Conservation (phyloP, 352 stramenopile species). For the Globisporangium ultimum region DNA sequence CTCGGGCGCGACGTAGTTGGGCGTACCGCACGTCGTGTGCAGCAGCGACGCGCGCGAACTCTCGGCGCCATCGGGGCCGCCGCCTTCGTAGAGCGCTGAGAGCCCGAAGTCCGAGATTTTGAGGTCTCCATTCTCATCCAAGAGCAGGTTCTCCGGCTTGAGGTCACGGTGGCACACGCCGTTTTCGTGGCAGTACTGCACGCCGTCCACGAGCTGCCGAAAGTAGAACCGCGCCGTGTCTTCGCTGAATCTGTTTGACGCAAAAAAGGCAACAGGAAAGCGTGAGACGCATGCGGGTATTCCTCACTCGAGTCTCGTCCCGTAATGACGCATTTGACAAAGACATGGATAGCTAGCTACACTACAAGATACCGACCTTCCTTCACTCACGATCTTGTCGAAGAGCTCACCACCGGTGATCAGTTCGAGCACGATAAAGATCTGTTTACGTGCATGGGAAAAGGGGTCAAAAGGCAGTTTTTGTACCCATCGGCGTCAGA, state of each 20-base stretch:
- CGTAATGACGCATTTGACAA: too few relatives aligned
- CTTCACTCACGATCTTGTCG: constrained; percentile 96
- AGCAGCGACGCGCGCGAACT: constrained; percentile 88
- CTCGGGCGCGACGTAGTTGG: constrained; percentile 96
- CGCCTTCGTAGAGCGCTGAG: constrained; percentile 91
- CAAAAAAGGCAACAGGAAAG: constrained; percentile 10
- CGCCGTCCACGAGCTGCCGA: constrained; percentile 95
- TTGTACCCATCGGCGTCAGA: too few relatives aligned
- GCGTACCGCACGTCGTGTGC: constrained; percentile 95
- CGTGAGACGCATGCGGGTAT: constrained; percentile 3
- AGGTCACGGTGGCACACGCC: constrained; percentile 97
- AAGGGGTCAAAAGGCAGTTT: background rate
- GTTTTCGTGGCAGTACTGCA: constrained; percentile 97
- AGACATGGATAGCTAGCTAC: background rate
- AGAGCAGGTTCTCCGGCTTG: constrained; percentile 96
- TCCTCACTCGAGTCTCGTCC: too few relatives aligned
- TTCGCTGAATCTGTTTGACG: constrained; percentile 87
- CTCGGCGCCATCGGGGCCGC: constrained; percentile 69
- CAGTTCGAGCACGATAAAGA: constrained; percentile 95
- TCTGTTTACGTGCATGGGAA: constrained; percentile 47
- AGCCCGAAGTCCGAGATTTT: constrained; percentile 99
- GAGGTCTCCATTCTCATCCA: constrained; percentile 95
- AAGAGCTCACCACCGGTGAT: constrained; percentile 90
- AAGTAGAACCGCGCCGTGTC: constrained; percentile 98
- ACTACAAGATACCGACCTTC: constrained; percentile 45